Conservation (phyloP, 1,139 yeast genomes). For the Magnusiomyces sp. region DNA sequence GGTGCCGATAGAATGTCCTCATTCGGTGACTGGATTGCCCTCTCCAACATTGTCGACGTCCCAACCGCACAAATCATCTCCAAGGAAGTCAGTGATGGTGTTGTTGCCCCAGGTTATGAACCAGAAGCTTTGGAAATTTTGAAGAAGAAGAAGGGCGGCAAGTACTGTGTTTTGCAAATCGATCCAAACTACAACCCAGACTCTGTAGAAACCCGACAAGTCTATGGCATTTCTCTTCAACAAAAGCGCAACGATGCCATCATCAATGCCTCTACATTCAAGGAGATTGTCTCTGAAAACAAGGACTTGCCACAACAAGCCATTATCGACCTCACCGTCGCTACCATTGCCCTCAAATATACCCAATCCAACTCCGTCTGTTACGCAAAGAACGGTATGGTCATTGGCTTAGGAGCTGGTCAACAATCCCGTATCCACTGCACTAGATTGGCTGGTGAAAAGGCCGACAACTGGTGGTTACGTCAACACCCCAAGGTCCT, state of each 20-base stretch:
- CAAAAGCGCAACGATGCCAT: conserved; percentile 98
- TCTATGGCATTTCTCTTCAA: conserved; percentile 88
- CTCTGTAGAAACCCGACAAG: conserved; percentile 79
- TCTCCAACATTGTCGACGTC: conserved; percentile 89
- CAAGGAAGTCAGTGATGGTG: conserved; percentile 97
- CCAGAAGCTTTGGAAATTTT: conserved; percentile 86
- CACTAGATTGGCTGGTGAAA: conserved; percentile 97
- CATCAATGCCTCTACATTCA: conserved; percentile 78
- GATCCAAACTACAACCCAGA: conserved; percentile 92
- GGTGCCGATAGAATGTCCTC: conserved; percentile 99
- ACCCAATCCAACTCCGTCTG: conserved; percentile 98
- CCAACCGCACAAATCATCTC: conserved; percentile 97
- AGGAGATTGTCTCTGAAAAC: conserved; percentile 83
- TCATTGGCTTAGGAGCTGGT: conserved; percentile 97
- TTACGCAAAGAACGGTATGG: conserved; percentile 98
- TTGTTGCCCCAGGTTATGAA: conserved; percentile 93
- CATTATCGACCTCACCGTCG: conserved; percentile 84
- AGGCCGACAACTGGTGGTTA: conserved; percentile 99
- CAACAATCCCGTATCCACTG: conserved; percentile 99
- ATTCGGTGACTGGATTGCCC: conserved; percentile 96
- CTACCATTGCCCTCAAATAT: conserved; percentile 93
- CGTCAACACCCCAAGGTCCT: conserved; percentile 95
- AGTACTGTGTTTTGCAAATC: conserved; percentile 90
- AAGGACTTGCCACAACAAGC: conserved; percentile 88
- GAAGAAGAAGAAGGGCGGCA: conserved; percentile 91